phyloP scores from a whole-genome alignment of 179 eudicot genomes.

The Silene noctiflora region DNA sequence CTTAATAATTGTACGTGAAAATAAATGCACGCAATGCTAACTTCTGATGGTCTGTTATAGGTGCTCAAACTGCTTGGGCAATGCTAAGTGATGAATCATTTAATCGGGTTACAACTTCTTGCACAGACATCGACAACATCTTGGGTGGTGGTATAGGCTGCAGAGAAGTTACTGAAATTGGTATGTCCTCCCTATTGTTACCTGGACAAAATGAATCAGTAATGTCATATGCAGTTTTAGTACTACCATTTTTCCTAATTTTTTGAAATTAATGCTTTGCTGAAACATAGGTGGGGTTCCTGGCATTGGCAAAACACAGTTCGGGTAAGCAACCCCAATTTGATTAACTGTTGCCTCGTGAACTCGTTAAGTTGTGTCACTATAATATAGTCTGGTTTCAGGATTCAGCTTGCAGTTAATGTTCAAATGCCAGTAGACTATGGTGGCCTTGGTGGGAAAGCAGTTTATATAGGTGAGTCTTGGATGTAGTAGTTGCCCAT shows the following conservation, averaged over 20 bases:
- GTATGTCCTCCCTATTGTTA: conserved; percentile 35
- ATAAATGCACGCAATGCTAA: neutral
- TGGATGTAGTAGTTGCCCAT: conserved; percentile 11
- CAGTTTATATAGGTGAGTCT: conserved; percentile 71
- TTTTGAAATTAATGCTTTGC: conserved; percentile 18
- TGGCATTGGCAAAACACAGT: conserved; percentile 95
- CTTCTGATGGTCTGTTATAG: conserved; percentile 32
- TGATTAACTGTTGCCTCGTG: conserved; percentile 5
- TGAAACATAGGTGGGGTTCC: conserved; percentile 76
- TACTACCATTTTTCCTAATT: conserved; percentile 2
- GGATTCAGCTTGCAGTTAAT: conserved; percentile 95
- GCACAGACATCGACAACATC: conserved; percentile 70
- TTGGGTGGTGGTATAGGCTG: conserved; percentile 89
- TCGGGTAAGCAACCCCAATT: conserved; percentile 52
- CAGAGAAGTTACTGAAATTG: conserved; percentile 94
- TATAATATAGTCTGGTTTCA: conserved; percentile 29
- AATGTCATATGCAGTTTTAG: neutral
- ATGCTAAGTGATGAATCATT: conserved; percentile 64
- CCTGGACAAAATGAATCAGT: conserved; percentile 6
- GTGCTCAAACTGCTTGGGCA: conserved; percentile 91
- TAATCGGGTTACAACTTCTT: conserved; percentile 70
- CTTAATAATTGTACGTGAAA: neutral
- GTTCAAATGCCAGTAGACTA: conserved; percentile 77
- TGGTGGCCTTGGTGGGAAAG: conserved; percentile 92
- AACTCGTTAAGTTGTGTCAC: conserved; percentile 11